Percentiles rank a stretch among this genome's conserved stretches.
These are phyloP conservation scores for Teunomyces funiuensis DNA, from an alignment of 805 yeast species.

Conservation along the genomic window DNA sequence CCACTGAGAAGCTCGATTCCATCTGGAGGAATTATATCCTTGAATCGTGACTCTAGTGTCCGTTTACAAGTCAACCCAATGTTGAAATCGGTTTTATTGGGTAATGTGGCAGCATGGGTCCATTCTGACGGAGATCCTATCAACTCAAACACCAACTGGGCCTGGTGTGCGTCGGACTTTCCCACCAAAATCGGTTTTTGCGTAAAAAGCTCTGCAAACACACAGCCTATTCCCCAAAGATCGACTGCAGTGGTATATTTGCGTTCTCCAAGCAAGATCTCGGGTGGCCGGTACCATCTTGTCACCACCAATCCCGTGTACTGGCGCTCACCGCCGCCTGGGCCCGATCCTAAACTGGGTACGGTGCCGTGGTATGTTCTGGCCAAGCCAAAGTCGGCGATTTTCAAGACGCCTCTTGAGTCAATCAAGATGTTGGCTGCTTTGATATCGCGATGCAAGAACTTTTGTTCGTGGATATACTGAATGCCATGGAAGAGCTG, in stretches of 20 bases:
- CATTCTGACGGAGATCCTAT: conserved; percentile 78
- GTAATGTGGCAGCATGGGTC: conserved; percentile 61
- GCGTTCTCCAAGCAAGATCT: conserved; percentile 80
- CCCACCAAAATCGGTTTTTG: conserved; percentile 86
- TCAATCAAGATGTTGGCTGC: conserved; percentile 92
- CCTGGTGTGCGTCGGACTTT: conserved; percentile 82
- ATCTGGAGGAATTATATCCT: conserved; percentile 35
- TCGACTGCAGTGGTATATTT: conserved; percentile 92
- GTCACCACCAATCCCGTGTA: conserved; percentile 81
- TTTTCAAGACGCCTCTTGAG: conserved; percentile 71
- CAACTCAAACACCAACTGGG: conserved; percentile 73
- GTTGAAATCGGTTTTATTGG: conserved; percentile 49
- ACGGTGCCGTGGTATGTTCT: conserved; percentile 63
- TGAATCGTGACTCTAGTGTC: conserved; percentile 51
- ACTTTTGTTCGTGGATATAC: conserved; percentile 65
- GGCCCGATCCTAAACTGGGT: conserved; percentile 54
- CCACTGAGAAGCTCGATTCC: conserved; percentile 61
- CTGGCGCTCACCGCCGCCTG: conserved; percentile 55
- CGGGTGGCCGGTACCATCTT: conserved; percentile 97
- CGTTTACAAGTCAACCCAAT: conserved; percentile 47
- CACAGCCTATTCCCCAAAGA: conserved; percentile 97
- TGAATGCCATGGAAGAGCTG: conserved; percentile 81
- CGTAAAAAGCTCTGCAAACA: conserved; percentile 85
- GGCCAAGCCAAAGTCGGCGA: conserved; percentile 96
- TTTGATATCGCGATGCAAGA: conserved; percentile 86